A percentile compares a stretch with the other conserved stretches of the same genome.
These are phyloP conservation scores for Leccinellum rugosiceps DNA, from an alignment of 768 basidiomycete genomes.

Conservation along the genomic window DNA sequence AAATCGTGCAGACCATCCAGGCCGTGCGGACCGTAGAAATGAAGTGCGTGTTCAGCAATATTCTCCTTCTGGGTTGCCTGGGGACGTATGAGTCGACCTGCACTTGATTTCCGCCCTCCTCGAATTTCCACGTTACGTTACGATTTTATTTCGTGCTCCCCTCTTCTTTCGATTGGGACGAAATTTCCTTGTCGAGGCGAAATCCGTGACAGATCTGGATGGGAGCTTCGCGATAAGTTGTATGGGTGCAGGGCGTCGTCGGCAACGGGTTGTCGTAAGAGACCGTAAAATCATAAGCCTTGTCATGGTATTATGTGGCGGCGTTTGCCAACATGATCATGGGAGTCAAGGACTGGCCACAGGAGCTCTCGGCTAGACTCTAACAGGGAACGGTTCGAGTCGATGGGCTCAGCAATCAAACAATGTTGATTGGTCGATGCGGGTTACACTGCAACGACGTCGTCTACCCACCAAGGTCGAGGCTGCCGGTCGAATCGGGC, in stretches of 20 bases:
- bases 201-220: slow-evolving; percentile 8
- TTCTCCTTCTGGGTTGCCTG: slow-evolving; percentile 8
- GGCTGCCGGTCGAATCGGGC: neutral
- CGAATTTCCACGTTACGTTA: slow-evolving; percentile 28
- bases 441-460: neutral
- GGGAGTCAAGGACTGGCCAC: neutral
- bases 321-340: neutral
- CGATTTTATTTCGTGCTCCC: slow-evolving; percentile 6
- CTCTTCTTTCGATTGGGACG: slow-evolving; percentile 2
- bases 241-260: slow-evolving; percentile 12
- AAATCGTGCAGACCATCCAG: neutral
- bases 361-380: neutral
- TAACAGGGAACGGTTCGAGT: neutral
- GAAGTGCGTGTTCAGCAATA: neutral
- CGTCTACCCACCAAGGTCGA: neutral
- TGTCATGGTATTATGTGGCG: neutral
- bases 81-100: slow-evolving; percentile 6
- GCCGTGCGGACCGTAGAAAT: neutral
- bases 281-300: slow-evolving; percentile 8
- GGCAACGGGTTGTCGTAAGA: slow-evolving; percentile 22
- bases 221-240: slow-evolving; percentile 17
- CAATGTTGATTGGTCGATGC: neutral
- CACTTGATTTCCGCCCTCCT: slow-evolving; percentile 19
- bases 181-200: slow-evolving; percentile 13
- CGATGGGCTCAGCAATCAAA: neutral